Evolutionary conservation across 2,329 filamentous ascomycete genomes (phyloP).

Genomic region (Trichoderma atroviride): DNA sequence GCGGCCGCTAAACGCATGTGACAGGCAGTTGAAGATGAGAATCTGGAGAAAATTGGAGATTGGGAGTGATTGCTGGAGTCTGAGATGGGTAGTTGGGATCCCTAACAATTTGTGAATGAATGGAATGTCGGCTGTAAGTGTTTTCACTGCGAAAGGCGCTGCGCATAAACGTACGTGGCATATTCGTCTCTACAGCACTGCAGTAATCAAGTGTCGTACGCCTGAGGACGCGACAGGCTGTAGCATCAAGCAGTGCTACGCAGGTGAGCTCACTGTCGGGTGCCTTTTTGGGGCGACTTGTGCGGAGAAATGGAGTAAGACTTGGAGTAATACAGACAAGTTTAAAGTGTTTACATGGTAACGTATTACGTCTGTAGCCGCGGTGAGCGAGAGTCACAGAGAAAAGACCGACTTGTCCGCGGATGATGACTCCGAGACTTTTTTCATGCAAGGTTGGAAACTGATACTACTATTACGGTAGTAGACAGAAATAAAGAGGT

Average conservation of each 20-base stretch:
- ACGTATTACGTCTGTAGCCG: background rate
- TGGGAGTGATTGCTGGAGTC: background rate
- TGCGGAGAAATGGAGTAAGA: background rate
- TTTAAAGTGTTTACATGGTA: background rate
- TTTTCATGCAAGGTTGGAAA: background rate
- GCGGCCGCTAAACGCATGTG: slow-evolving; percentile 10
- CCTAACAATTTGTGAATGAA: background rate
- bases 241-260: background rate
- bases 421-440: background rate
- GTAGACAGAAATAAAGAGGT: background rate
- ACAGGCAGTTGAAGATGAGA: background rate
- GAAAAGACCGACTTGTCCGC: background rate
- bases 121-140: background rate
- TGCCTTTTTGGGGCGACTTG: background rate
- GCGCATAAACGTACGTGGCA: background rate
- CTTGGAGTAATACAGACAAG: background rate
- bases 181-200: background rate
- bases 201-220: background rate
- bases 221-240: background rate
- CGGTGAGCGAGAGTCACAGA: background rate
- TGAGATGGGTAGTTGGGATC: background rate
- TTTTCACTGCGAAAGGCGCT: background rate
- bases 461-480: background rate
- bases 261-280: background rate
- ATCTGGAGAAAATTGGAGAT: background rate